A percentile compares a stretch with the other conserved stretches of the same genome.
These are phyloP conservation scores for Tricholoma bakamatsutake DNA, from an alignment of 768 basidiomycete species.

Conservation along the genomic window DNA sequence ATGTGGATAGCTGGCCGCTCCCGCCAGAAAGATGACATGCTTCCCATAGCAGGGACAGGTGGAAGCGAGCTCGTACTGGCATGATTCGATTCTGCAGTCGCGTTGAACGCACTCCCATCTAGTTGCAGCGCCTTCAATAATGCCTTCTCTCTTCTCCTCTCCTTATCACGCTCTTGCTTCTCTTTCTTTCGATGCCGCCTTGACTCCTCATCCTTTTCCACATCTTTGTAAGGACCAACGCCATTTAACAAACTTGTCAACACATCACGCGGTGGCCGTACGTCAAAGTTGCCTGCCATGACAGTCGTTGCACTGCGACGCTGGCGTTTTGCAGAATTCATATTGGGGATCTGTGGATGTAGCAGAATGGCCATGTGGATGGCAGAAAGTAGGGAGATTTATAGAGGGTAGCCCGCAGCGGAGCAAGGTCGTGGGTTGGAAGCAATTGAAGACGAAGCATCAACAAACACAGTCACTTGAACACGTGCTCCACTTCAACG, in stretches of 20 bases:
- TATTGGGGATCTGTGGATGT: conserved; percentile 22
- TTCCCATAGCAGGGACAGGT: conserved; percentile 20
- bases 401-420: conserved; percentile 35
- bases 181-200: conserved; percentile 52
- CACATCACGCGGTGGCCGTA: conserved; percentile 62
- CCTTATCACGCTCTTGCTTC: conserved; percentile 45
- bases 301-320: conserved; percentile 70
- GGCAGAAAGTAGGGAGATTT: conserved; percentile 22
- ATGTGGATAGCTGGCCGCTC: conserved; percentile 72
- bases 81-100: conserved; percentile 21
- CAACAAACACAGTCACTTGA: conserved; percentile 41
- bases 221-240: conserved; percentile 56
- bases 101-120: conserved; percentile 22
- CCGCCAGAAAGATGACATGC: conserved; percentile 55
- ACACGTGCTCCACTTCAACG: conserved; percentile 39
- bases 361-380: conserved; percentile 28
- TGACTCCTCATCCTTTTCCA: conserved; percentile 56
- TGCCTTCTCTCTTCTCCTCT: conserved; percentile 36
- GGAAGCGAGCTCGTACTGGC: conserved; percentile 25
- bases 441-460: conserved; percentile 40
- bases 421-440: conserved; percentile 47
- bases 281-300: conserved; percentile 71
- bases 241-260: conserved; percentile 77
- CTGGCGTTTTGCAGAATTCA: conserved; percentile 33
- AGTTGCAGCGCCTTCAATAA: conserved; percentile 13